Evolutionary conservation across 164 flowering plant genomes (phyloP).

Genomic region (Chimonanthus salicifolius): DNA sequence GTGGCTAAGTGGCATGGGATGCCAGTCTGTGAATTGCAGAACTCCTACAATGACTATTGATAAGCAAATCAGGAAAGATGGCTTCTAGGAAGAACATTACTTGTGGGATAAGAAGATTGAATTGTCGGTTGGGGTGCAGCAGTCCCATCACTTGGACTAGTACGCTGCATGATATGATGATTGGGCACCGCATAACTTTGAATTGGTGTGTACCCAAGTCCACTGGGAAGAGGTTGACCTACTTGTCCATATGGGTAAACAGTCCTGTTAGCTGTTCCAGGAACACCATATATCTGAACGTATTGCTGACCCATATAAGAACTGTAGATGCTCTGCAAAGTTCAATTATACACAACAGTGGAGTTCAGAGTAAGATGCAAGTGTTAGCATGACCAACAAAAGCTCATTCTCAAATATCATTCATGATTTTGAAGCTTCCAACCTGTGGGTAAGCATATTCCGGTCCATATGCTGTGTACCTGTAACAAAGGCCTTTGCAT

Average conservation of each 20-base stretch:
- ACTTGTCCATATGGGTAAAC: conserved; percentile 70
- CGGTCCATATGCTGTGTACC: conserved; percentile 17
- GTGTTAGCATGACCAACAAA: not conserved
- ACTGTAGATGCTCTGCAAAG: conserved; percentile 63
- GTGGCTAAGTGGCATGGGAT: too few species aligned
- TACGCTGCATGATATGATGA: conserved; percentile 72
- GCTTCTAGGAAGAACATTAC: conserved; percentile 22
- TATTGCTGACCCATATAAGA: conserved; percentile 85
- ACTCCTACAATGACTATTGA: not conserved
- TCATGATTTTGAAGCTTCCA: conserved; percentile 3
- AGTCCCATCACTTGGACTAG: conserved; percentile 64
- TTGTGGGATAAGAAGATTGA: conserved; percentile 74
- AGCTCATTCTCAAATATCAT: not conserved
- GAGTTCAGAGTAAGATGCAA: not conserved
- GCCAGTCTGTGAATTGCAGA: too few species aligned
- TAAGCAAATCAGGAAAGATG: not conserved
- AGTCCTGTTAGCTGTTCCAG: conserved; percentile 58
- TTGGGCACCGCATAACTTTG: conserved; percentile 82
- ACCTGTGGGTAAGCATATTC: not conserved
- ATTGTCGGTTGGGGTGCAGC: conserved; percentile 60
- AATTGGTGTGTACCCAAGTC: conserved; percentile 58
- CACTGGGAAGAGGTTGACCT: conserved; percentile 62
- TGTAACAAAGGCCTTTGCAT: conserved; percentile 32
- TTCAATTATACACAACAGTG: conserved; percentile 3
- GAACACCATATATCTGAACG: conserved; percentile 82